phyloP scores from a whole-genome alignment of 225 moss, liverwort and hornwort species.

The Marchantia paleacea region DNA sequence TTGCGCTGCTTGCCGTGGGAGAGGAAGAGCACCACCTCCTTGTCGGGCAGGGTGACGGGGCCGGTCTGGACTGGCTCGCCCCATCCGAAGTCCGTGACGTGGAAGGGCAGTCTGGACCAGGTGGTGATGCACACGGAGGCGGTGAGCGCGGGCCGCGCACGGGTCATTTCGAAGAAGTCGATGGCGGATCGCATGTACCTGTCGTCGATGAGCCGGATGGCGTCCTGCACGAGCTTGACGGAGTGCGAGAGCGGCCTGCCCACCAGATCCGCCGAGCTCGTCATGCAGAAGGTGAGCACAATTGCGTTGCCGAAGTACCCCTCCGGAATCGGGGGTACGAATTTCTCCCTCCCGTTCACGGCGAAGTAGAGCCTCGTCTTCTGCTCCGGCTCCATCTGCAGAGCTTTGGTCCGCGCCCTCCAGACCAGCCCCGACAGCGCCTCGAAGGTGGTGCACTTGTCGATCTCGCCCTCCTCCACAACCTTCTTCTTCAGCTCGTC shows the following conservation, averaged over 20 bases:
- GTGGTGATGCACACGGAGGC: constrained; percentile 61
- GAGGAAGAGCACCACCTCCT: constrained; percentile 64
- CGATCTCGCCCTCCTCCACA: constrained; percentile 34
- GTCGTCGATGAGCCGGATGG: constrained; percentile 58
- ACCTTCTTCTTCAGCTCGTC: constrained; percentile 43
- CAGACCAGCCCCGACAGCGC: constrained; percentile 64
- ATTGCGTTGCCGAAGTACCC: constrained; percentile 71
- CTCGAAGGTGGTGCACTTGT: constrained; percentile 65
- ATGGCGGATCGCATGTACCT: constrained; percentile 71
- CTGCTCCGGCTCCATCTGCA: constrained; percentile 67
- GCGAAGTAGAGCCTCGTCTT: constrained; percentile 70
- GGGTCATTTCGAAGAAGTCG: constrained; percentile 69
- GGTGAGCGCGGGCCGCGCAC: constrained; percentile 48
- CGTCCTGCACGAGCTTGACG: constrained; percentile 68
- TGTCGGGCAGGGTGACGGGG: constrained; percentile 61
- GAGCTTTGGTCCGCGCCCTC: constrained; percentile 55
- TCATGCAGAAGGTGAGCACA: constrained; percentile 63
- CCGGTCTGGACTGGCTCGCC: constrained; percentile 62
- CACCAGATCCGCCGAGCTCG: constrained; percentile 54
- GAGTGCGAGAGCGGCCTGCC: constrained; percentile 54
- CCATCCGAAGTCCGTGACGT: constrained; percentile 73
- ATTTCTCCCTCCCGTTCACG: constrained; percentile 69
- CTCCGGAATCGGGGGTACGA: constrained; percentile 50
- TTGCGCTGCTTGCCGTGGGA: constrained; percentile 55
- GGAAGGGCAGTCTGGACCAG: constrained; percentile 67